Evolutionary conservation across 768 basidiomycete genomes (phyloP).

Genomic region (Leccinum aurantiacum): DNA sequence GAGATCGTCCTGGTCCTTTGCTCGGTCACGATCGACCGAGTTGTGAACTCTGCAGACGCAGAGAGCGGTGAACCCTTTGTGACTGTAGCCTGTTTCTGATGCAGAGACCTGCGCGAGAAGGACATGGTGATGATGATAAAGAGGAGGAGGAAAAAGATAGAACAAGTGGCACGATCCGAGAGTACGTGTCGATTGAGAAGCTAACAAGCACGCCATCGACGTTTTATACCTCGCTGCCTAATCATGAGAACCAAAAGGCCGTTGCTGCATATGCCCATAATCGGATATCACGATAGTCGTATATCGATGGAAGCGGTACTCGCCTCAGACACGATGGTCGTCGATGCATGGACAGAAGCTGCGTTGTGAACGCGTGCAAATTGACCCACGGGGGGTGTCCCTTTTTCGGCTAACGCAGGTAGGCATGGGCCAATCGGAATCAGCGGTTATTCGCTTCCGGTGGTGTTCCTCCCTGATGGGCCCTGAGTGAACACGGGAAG

Average conservation of each 20-base stretch:
- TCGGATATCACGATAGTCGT: constrained; percentile 6
- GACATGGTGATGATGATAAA: constrained; percentile 17
- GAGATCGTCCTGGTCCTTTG: constrained; percentile 19
- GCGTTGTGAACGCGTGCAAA: constrained; percentile 6
- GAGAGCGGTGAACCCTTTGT: constrained; percentile 15
- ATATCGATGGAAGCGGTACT: constrained; percentile 1
- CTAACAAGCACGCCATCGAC: neutral
- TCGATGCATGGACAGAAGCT: constrained; percentile 13
- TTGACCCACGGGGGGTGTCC: neutral
- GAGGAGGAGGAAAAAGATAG: neutral
- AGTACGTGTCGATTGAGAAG: neutral
- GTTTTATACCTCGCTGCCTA: constrained; percentile 17
- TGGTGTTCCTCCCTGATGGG: neutral
- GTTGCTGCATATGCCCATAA: neutral
- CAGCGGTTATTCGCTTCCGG: constrained; percentile 3
- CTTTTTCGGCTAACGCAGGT: neutral
- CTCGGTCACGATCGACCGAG: constrained; percentile 7
- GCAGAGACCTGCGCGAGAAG: constrained; percentile 12
- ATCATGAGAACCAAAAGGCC: neutral
- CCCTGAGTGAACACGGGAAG: neutral
- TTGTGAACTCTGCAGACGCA: constrained; percentile 8
- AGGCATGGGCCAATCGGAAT: neutral
- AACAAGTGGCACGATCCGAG: neutral
- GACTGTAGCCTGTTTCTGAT: constrained; percentile 11
- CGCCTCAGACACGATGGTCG: constrained; percentile 19